These are phyloP conservation scores for Trichophyton mentagrophytes DNA, from an alignment of 2,329 filamentous ascomycete genomes.

Conservation along the genomic window DNA sequence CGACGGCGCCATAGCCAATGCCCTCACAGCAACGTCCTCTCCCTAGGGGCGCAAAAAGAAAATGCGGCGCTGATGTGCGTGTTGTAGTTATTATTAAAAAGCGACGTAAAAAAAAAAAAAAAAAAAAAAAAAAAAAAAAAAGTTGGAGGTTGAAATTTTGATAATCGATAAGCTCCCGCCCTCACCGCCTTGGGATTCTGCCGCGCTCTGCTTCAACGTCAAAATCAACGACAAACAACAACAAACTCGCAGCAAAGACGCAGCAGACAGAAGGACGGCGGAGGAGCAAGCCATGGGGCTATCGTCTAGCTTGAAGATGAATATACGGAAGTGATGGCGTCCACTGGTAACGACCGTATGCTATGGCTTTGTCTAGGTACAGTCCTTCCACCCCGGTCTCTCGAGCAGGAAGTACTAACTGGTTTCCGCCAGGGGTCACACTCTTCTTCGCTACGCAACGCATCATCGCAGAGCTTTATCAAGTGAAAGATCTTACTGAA, in stretches of 20 bases:
- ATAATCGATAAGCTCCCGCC: neutral
- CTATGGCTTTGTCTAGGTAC: conserved; percentile 30
- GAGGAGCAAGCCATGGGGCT: neutral
- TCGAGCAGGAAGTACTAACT: neutral
- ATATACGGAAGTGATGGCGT: conserved; percentile 19
- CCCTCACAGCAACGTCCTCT: neutral
- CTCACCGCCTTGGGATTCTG: conserved; percentile 3
- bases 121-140: neutral
- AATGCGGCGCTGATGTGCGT: neutral
- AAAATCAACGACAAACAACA: neutral
- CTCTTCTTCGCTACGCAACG: conserved; percentile 42
- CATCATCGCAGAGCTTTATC: conserved; percentile 41
- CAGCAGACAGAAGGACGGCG: neutral
- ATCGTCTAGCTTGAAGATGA: neutral
- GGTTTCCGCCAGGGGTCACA: conserved; percentile 22
- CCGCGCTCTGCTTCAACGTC: neutral
- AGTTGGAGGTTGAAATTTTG: neutral
- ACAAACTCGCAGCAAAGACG: too few species aligned
- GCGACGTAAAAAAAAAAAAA: neutral
- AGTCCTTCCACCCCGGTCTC: neutral
- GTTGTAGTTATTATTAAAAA: neutral
- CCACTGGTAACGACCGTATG: conserved; percentile 25
- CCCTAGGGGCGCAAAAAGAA: neutral
- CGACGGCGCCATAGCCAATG: conserved; percentile 67
- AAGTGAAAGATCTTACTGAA: conserved; percentile 37